Evolutionary conservation across 1,284 basidiomycete genomes (phyloP), one percentile per base, ranked within the genome.

Genomic region (Leccinum subrobustum): DNA sequence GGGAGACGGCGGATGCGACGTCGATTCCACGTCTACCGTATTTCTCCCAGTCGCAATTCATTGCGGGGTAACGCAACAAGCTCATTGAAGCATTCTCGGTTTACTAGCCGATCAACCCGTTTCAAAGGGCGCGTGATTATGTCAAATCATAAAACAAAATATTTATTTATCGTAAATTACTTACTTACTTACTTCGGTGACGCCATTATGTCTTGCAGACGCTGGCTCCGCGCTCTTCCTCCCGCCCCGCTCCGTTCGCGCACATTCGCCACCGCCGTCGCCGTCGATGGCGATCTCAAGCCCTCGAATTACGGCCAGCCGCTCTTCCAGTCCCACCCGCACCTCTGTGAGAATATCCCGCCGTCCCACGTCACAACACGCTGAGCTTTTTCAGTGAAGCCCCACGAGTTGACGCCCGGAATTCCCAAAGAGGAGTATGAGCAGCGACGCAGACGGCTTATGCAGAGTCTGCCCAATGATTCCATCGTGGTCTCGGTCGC

Each of bases 361-460:
- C 27, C 20, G 31, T 62, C 64, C 12, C 56, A 27, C 23, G 6
- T 51, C 39, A 2, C 56, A 6, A 18, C 25, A 6, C 52, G 57
- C 60, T 65, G 25, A 67, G 52, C 33, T 50, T 55, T 33, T 54
- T 1, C 59, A 79, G 81, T 93, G 29, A 70, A 75, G 54, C 73
- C 78, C 7, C 77, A 84, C 57, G 91, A 98, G 65, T 79, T 96
- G 25, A 98, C 95, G 0, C 90, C 93, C 0, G 96, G 95, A 9
- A 93, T 99, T 62, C 81, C 88, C 1, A 79, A 80, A 7, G 75
- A 81, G 25, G 97, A 99, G 66, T 98, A 97, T 77, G 92, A 95
- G 64, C 74, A 75, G n/a, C 79, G 96, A 54, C 77, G 96, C 62
- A 78, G 75, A 62, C 81, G 75, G 18, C 79, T 99, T 27, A 92